Evolutionary conservation across 2,329 filamentous ascomycete genomes (phyloP), one percentile per base, ranked within the genome.

Genomic region (Arthrobotrys megalospora): DNA sequence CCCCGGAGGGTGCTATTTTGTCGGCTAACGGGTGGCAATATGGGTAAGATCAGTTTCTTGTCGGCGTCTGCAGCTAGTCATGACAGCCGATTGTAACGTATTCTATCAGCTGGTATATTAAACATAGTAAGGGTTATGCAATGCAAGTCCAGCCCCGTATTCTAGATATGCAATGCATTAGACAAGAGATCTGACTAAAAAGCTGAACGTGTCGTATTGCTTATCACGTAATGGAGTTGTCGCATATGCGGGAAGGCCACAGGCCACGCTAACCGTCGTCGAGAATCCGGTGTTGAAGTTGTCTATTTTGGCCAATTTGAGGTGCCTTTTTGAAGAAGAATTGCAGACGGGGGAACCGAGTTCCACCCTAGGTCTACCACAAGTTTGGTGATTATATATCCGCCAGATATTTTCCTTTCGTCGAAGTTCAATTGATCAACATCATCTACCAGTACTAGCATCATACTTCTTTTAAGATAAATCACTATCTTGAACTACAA

Each of bases 81-180:
- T 60, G n/a, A 16, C 24, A 24, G 28, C 53, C 53, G 52, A 53
- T 55, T 60, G 53, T 24, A 21, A 41, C 32, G 36, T 24, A 24
- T 24, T 19, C 10, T 41, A n/a, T 60, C 53, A 60, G 53, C 53
- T 60, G 53, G 52, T 21, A 16, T 24, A 41, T 34, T 34, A 8
- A 14, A 24, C 34, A 24, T 12, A 3, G 16, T 60, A 5, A n/a
- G 41, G n/a, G 4, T 55, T 36, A 41, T 60, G 36, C 36, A 28
- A 60, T 60, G 53, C 53, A 60, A 21, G 24, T 6, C 53, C 6
- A 60, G 53, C 36, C n/a, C 6, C 36, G 12, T 60, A 11, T 60
- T 4, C 53, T n/a, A 60, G 16, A 11, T 21, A 12, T 14, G n/a
- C 19, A 43, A 43, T 60, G 53, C 34, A 60, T 60, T 14, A 4